Conservation (phyloP, 148 eudicot species). For the Dysphania ambrosioides region DNA sequence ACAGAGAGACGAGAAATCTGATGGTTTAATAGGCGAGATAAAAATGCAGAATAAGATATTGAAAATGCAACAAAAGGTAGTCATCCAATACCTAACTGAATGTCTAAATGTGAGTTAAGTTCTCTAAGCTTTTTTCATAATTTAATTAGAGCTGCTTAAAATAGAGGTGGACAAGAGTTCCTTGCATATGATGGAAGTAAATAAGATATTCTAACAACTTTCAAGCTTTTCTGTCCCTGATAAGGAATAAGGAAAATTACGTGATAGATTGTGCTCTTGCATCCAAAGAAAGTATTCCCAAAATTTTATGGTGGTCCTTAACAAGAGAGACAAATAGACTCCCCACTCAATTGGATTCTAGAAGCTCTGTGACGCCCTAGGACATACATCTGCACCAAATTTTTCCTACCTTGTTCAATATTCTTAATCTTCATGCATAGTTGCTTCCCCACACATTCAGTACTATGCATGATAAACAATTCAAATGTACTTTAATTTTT, state of each 20-base stretch:
- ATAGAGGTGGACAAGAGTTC: too few species aligned
- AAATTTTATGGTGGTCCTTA: not conserved
- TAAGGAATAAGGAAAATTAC: not conserved
- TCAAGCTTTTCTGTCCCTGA: not conserved
- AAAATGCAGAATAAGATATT: not conserved
- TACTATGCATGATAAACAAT: too few species aligned
- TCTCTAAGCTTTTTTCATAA: too few species aligned
- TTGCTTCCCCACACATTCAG: too few species aligned
- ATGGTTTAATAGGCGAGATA: not conserved
- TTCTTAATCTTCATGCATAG: too few species aligned
- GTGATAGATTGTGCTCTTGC: not conserved
- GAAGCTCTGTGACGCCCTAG: not conserved
- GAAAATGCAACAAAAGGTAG: not conserved
- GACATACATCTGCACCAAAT: too few species aligned
- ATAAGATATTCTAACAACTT: not conserved
- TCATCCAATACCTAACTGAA: not conserved
- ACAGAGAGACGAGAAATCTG: slow-evolving; percentile 4
- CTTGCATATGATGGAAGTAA: too few species aligned
- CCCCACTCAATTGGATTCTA: not conserved
- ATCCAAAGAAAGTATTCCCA: too few species aligned
- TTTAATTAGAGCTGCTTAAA: not conserved
- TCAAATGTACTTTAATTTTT: too few species aligned
- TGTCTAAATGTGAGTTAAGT: not conserved
- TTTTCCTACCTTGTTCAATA: too few species aligned
- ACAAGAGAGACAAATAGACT: not conserved